Evolutionary conservation across 169 alveolate species (phyloP).

Genomic region (Plasmodium vinckei): DNA sequence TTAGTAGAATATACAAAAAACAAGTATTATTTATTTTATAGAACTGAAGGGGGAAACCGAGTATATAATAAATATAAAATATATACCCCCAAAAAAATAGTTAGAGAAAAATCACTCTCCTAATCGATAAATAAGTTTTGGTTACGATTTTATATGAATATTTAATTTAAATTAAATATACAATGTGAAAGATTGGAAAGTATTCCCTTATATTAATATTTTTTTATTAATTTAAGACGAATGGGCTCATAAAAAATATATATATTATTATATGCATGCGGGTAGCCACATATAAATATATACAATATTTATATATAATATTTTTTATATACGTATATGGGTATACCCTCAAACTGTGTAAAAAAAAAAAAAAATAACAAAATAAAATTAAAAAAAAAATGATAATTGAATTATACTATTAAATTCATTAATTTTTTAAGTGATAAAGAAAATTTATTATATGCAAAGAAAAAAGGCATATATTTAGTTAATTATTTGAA

Average conservation of each 20-base stretch:
- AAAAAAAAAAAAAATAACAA: conserved; percentile 18
- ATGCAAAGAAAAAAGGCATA: no score
- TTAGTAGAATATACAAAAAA: no score
- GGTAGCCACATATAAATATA: not conserved
- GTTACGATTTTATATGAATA: no score
- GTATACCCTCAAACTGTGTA: conserved; percentile 3
- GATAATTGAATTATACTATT: no score
- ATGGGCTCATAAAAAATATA: not conserved
- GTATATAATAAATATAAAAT: no score
- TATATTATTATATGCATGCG: not conserved
- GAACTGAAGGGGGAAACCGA: no score
- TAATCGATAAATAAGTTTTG: no score
- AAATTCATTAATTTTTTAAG: not conserved
- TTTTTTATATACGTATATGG: not conserved
- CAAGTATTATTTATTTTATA: no score
- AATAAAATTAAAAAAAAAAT: not conserved
- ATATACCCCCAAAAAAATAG: no score
- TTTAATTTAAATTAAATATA: not conserved
- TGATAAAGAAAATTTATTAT: not conserved
- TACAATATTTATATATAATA: no score
- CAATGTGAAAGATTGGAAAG: not conserved
- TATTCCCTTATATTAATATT: not conserved
- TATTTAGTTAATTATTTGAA: no score
- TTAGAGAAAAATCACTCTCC: no score
- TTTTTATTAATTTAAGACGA: not conserved